Conservation (phyloP, 1,139 yeast genomes). For the Hansenula sp. region DNA sequence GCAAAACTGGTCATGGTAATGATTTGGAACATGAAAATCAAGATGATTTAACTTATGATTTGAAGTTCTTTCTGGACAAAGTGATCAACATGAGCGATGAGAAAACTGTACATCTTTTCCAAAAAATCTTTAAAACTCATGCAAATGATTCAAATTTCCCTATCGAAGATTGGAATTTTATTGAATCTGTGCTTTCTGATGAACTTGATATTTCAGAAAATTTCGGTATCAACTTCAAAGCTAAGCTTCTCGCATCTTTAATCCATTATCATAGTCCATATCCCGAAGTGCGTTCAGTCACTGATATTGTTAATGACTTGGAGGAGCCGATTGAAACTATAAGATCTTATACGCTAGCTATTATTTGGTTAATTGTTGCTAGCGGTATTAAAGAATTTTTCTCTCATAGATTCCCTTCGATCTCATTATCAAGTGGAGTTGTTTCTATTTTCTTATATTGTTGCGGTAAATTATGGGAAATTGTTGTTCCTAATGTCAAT, state of each 20-base stretch:
- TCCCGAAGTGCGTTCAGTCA: conserved; percentile 59
- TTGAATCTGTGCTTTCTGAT: conserved; percentile 24
- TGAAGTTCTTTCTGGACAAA: conserved; percentile 22
- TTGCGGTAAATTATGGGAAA: conserved; percentile 41
- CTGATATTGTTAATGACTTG: conserved; percentile 51
- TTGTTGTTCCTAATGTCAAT: conserved; percentile 44
- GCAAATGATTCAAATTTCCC: conserved; percentile 49
- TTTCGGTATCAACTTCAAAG: conserved; percentile 30
- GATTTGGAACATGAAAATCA: conserved; percentile 7
- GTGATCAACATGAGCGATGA: conserved; percentile 33
- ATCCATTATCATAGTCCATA: conserved; percentile 56
- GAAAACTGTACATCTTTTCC: conserved; percentile 40
- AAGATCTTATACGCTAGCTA: conserved; percentile 52
- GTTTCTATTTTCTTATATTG: conserved; percentile 59
- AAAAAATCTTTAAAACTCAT: conserved; percentile 36
- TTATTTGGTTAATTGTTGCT: conserved; percentile 53
- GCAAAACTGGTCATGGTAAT: conserved; percentile 16
- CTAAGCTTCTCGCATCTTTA: conserved; percentile 40
- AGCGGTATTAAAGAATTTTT: conserved; percentile 58
- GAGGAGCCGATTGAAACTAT: conserved; percentile 48
- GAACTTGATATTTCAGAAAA: conserved; percentile 10
- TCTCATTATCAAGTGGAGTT: conserved; percentile 41
- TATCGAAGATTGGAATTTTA: conserved; percentile 28
- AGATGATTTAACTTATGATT: conserved; percentile 10
- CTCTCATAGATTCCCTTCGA: conserved; percentile 50